Base-by-base conservation (phyloP, 805 yeast species). In the Clavispora asparagi region DNA sequence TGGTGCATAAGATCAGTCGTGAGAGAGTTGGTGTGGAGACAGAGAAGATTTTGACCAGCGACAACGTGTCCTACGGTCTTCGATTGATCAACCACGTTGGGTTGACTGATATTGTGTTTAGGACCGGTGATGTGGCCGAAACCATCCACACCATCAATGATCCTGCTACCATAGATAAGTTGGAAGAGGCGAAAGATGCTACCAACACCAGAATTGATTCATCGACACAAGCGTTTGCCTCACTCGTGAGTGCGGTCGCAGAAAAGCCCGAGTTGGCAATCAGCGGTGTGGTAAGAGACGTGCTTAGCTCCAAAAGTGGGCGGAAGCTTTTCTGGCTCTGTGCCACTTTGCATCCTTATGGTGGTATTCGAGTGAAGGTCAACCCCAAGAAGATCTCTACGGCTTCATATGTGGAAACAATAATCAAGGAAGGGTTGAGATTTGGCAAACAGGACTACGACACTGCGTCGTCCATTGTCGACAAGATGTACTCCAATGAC, bases 1-100 rank as follows among this genome's bases (percentile, higher is more conserved):
- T 94, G 41, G 63, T 73, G 16, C 73, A 76, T 27, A 94, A 94
- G 58, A 90, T 94, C 41, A 87, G 96, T 46, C 74, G 94, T 44
- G 99, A 94, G 63, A 74, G 99, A 52, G 81, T 94, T 14, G 97
- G 97, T 3, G 82, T 79, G 6, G 99, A 94, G 59, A 63, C 91
- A 41, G 82, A 76, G 39, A 94, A 94, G 63, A 85, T 85, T 35
- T 67, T 92, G n/a, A 64, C 65, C n/a, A 79, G 90, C 7, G 59
- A 67, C 7, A 74, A 83, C 55, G 87, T 91, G 0, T 63, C 73
- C 0, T 74, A 78, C 49, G 96, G 94, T 0, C 64, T 90, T 46
- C 63, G 71, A 19, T 62, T 86, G 48, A 70, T 91, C 33, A 75
- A 75, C 41, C 68, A 73, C 33, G 79, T 82, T 12, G 71, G 73